Conservation (phyloP, 2,329 filamentous ascomycete genomes). For the Pseudopyrenochaeta lycopersici region DNA sequence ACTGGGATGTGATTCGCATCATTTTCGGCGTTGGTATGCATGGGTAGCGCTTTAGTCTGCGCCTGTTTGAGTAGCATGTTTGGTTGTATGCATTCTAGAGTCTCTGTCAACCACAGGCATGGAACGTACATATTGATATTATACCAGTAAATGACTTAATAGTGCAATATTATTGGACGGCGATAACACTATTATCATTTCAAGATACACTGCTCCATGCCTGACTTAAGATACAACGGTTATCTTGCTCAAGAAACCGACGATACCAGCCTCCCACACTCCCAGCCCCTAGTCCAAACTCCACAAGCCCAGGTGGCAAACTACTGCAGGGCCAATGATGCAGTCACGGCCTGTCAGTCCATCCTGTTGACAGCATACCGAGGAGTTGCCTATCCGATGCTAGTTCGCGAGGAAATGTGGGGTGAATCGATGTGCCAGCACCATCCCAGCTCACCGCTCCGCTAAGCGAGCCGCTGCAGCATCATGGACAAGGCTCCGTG, state of each 20-base stretch:
- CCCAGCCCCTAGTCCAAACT: neutral
- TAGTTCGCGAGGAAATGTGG: neutral
- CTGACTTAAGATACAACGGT: too few species aligned
- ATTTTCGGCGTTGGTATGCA: constrained; percentile 4
- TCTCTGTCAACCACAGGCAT: neutral
- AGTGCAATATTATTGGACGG: too few species aligned
- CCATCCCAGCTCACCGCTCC: constrained; percentile 1
- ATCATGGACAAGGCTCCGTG: neutral
- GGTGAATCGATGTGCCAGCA: neutral
- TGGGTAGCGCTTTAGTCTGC: neutral
- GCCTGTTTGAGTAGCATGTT: too few species aligned
- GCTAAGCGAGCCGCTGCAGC: constrained; percentile 6
- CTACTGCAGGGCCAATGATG: constrained; percentile 1
- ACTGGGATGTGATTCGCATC: constrained; percentile 7
- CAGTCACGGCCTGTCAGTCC: too few species aligned
- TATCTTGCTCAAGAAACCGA: too few species aligned
- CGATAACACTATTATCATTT: too few species aligned
- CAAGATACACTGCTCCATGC: too few species aligned
- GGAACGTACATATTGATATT: neutral
- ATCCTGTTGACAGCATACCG: neutral
- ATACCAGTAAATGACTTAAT: too few species aligned
- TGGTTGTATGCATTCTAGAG: neutral
- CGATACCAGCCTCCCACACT: too few species aligned
- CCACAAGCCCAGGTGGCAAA: neutral
- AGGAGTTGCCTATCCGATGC: neutral